These are phyloP conservation scores for Linum trigynum DNA, from an alignment of 345 rosid species.

Conservation along the genomic window DNA sequence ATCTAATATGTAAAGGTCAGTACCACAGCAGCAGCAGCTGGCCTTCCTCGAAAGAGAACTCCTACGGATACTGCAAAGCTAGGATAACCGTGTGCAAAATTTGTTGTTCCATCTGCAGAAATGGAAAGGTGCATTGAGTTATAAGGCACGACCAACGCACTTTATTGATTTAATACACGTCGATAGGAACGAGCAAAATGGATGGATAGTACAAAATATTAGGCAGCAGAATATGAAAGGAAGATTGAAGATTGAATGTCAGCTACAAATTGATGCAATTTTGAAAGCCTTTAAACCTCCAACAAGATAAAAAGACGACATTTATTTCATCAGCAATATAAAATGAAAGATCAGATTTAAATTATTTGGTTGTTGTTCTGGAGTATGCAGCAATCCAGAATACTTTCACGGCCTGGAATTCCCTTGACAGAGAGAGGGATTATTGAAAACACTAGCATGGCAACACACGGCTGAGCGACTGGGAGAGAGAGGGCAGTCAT, in stretches of 20 bases:
- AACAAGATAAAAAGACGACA: neutral
- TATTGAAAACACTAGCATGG: neutral
- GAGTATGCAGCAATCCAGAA: neutral
- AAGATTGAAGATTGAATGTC: neutral
- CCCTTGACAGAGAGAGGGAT: neutral
- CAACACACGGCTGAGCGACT: neutral
- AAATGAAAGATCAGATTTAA: neutral
- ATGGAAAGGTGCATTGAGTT: neutral
- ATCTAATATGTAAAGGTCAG: neutral
- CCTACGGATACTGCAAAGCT: constrained; percentile 97
- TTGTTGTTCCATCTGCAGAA: constrained; percentile 82
- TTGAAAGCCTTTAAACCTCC: neutral
- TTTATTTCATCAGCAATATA: neutral
- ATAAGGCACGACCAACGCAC: neutral
- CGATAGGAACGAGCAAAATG: neutral
- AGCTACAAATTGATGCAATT: neutral
- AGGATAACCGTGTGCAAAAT: constrained; percentile 93
- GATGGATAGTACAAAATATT: neutral
- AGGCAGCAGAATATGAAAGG: neutral
- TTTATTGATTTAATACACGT: neutral
- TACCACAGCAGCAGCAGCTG: constrained; percentile 94
- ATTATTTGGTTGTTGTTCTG: neutral
- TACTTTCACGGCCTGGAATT: neutral
- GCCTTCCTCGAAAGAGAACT: constrained; percentile 71
- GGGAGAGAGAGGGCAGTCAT: neutral